A percentile compares a stretch with the other conserved stretches of the same genome.
phyloP scores from a whole-genome alignment of 257 asterid species.

The Nicotiana tomentosiformis region DNA sequence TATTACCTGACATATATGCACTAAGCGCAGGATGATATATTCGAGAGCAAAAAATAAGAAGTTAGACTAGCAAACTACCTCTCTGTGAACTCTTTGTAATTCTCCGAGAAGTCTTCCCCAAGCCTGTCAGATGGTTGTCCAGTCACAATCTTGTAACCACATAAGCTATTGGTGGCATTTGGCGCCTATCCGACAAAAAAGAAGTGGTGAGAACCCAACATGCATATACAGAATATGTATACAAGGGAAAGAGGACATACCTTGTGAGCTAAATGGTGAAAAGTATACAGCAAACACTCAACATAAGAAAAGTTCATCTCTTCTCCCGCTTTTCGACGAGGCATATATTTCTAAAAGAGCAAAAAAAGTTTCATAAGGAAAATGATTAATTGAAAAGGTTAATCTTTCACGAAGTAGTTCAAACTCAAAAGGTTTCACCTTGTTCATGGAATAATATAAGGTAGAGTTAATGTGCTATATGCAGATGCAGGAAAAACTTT shows the following conservation, averaged over 20 bases:
- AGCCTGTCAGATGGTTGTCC: conserved; percentile 98
- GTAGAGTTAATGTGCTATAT: not conserved
- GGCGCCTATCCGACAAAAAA: conserved; percentile 59
- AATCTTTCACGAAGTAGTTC: not conserved
- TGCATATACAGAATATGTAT: conserved; percentile 10
- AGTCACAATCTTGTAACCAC: conserved; percentile 94
- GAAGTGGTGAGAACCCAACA: conserved; percentile 15
- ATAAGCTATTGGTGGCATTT: conserved; percentile 81
- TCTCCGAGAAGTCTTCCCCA: conserved; percentile 91
- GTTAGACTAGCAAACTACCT: conserved; percentile 40
- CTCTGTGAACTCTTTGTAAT: conserved; percentile 64
- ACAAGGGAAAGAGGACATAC: conserved; percentile 25
- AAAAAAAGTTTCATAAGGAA: not conserved
- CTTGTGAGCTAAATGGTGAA: conserved; percentile 89
- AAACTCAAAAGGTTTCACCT: not conserved
- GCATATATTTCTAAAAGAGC: conserved; percentile 67
- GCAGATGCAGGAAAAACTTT: not conserved
- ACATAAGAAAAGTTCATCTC: conserved; percentile 85
- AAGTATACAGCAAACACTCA: conserved; percentile 82
- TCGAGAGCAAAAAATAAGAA: not conserved
- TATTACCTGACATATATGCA: not conserved
- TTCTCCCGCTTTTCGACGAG: conserved; percentile 72
- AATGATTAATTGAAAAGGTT: not conserved
- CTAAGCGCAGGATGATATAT: not conserved
- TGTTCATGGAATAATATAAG: not conserved